phyloP scores from a whole-genome alignment of 371 early-diverging fungal genomes.

The Mortierella polycephala region DNA sequence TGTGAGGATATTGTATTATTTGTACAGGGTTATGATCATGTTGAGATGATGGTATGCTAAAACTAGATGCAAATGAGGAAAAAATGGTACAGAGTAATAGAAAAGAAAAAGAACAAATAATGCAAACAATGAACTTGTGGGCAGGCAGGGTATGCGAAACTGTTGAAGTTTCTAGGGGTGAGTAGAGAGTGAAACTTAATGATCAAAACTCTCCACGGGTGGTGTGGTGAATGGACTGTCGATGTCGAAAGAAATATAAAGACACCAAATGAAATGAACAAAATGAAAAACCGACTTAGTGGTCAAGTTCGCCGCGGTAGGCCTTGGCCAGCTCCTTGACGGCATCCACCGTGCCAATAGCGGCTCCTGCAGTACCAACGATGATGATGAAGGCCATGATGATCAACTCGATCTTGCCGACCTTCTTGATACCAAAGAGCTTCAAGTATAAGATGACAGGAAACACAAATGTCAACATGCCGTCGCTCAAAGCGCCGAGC shows the following conservation, averaged over 20 bases:
- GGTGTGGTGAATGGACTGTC: background rate
- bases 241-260: background rate
- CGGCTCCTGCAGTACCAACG: slow-evolving; percentile 77
- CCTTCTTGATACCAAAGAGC: slow-evolving; percentile 74
- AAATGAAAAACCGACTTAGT: background rate
- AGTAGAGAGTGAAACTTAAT: slow-evolving; percentile 1
- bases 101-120: background rate
- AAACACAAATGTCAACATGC: slow-evolving; percentile 83
- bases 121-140: background rate
- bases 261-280: too few relatives aligned
- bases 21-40: slow-evolving; percentile 5
- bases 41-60: slow-evolving; percentile 1
- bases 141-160: background rate
- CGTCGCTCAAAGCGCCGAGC: slow-evolving; percentile 83
- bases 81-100: background rate
- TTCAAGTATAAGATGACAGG: slow-evolving; percentile 83
- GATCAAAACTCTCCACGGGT: background rate
- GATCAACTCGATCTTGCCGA: slow-evolving; percentile 65
- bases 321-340: slow-evolving; percentile 57
- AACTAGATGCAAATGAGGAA: background rate
- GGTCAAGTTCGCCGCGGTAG: slow-evolving; percentile 36
- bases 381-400: slow-evolving; percentile 68
- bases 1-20: slow-evolving; percentile 1
- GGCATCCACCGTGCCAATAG: slow-evolving; percentile 81
- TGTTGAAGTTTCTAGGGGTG: slow-evolving; percentile 4